Base-by-base conservation (phyloP, 2,329 filamentous ascomycete genomes). In the Colletotrichum limetticola region DNA sequence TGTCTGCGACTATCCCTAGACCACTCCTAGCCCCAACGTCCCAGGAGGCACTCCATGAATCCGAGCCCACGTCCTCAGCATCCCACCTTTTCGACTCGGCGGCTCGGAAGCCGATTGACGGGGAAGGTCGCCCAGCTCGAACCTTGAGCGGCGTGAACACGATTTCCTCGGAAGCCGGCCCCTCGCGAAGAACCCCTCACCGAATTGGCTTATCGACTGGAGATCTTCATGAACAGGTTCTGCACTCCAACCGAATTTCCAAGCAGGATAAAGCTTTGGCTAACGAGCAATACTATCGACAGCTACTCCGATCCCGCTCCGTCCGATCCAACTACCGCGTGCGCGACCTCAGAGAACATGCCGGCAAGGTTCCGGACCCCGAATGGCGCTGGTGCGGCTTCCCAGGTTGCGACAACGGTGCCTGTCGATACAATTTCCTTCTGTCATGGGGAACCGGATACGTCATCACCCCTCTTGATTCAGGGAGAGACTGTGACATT, bases 341-440 rank as follows among this genome's bases (percentile, higher is more conserved):
- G 16, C 57, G 57, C 22, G n/a, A 42, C n/a, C 28, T 30, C 22
- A 19, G 12, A 8, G 32, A 14, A 14, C 11, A 8, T 14, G 32
- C 30, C n/a, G 57, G 57, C 22, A 42, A 19, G 30, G n/a, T 5
- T 6, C 57, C 57, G 5, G 57, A 26, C 19, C 1, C 32, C 11
- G 57, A 60, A 12, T 60, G 57, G 57, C 32, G 57, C 32, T 60
- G 57, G 57, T 60, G 57, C 12, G 57, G 57, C 7, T 37, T 60
- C 32, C n/a, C 28, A 5, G 5, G 5, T 12, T 60, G 57, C 57
- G 6, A 9, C 8, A 60, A 60, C 3, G 19, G 22, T 3, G 32
- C 32, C n/a, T 60, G 57, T 32, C 57, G 57, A 4, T 22, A 58
- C 19, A 9, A 5, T 16, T 42, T 42, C 16, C 37, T 42, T 42